phyloP scores from a whole-genome alignment of 1,284 basidiomycete genomes.

The Malassezia japonica region DNA sequence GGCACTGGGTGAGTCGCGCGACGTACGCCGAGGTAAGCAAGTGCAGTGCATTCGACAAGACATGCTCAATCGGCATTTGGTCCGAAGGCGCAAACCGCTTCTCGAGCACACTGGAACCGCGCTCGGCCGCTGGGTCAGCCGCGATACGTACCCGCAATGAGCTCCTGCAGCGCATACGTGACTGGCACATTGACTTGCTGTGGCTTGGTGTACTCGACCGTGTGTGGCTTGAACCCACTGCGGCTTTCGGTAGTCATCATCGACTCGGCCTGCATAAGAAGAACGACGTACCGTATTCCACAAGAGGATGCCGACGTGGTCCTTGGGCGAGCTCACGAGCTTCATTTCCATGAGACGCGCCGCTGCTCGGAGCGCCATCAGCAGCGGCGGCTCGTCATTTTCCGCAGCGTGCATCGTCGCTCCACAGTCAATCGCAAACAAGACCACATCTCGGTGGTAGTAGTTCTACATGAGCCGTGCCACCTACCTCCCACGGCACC shows the following conservation, averaged over 20 bases:
- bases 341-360: constrained; percentile 78
- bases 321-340: constrained; percentile 73
- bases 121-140: background rate
- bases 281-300: constrained; percentile 71
- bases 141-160: constrained; percentile 59
- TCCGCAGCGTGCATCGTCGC: constrained; percentile 64
- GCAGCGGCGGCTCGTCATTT: constrained; percentile 45
- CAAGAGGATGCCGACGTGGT: constrained; percentile 75
- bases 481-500: constrained; percentile 15
- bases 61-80: constrained; percentile 58
- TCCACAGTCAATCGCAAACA: constrained; percentile 89
- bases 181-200: constrained; percentile 66
- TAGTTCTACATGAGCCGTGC: background rate
- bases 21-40: constrained; percentile 58
- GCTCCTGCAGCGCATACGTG: constrained; percentile 31
- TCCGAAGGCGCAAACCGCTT: constrained; percentile 47
- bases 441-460: constrained; percentile 35
- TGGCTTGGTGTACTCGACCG: constrained; percentile 58
- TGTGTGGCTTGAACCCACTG: constrained; percentile 6
- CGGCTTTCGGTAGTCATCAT: constrained; percentile 8
- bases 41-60: constrained; percentile 52
- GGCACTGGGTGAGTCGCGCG: constrained; percentile 56
- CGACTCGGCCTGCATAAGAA: constrained; percentile 7
- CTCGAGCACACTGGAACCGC: constrained; percentile 20
- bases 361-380: constrained; percentile 66